Evolutionary conservation across 768 basidiomycete species (phyloP).

Genomic region (Suillus plorans): DNA sequence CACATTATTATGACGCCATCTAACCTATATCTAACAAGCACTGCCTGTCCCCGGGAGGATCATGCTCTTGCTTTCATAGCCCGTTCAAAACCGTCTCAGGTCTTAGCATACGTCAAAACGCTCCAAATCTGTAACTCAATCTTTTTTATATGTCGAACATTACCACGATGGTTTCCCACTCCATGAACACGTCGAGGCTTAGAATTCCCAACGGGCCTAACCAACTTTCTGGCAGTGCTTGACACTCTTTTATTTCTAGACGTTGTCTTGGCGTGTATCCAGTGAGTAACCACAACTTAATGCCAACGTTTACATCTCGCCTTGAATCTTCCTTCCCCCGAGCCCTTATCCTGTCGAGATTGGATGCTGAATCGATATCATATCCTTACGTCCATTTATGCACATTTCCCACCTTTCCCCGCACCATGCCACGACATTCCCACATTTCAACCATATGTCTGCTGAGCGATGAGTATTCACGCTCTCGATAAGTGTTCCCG

Average conservation of each 20-base stretch:
- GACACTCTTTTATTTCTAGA: background rate
- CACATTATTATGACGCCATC: background rate
- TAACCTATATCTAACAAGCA: background rate
- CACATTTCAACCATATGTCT: slow-evolving; percentile 11
- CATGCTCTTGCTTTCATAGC: background rate
- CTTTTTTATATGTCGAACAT: background rate
- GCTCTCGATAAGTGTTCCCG: slow-evolving; percentile 5
- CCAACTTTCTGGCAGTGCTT: background rate
- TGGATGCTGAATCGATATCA: slow-evolving; percentile 9
- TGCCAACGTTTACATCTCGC: background rate
- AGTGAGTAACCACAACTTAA: background rate
- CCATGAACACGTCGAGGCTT: slow-evolving; percentile 4
- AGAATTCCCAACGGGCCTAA: background rate
- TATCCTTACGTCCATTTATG: slow-evolving; percentile 10
- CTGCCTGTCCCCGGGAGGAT: background rate
- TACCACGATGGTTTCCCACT: slow-evolving; percentile 15
- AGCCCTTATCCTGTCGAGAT: slow-evolving; percentile 6
- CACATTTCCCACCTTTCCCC: slow-evolving; percentile 24
- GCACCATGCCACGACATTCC: slow-evolving; percentile 19
- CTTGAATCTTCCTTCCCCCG: slow-evolving; percentile 6
- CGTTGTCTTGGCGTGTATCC: slow-evolving; percentile 3
- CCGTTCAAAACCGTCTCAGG: background rate
- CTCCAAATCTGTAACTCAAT: slow-evolving; percentile 3
- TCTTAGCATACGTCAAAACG: background rate
- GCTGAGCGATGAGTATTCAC: slow-evolving; percentile 11